Base-by-base conservation (phyloP, 2,329 filamentous ascomycete genomes). In the Arthrobotrys entomopaga region DNA sequence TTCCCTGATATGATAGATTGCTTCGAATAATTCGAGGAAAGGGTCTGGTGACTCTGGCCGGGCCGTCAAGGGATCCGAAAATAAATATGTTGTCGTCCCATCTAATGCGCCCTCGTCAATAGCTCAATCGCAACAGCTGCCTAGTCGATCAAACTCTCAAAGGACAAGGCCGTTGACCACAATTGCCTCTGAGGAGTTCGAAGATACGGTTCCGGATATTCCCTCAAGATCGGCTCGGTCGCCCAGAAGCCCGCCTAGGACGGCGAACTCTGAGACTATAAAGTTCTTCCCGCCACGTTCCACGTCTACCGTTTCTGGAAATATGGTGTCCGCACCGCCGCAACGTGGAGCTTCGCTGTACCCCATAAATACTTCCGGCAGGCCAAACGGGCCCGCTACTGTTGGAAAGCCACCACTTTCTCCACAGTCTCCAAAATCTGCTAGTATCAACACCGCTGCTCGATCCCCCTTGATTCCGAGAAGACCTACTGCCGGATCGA, bases 231-330 rank as follows among this genome's bases (percentile, higher is more conserved):
- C 42, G 34, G 19, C 61, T 40, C 54, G 54, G 11, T 54, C 52
- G 26, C 29, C 52, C 52, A 40, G 63, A 34, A 69, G 42, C 56
- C 43, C 48, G 19, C 43, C 58, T n/a, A 63, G 43, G 26, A n/a
- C 65, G 13, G 53, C 61, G 46, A 65, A 65, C 61, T 2, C 61
- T 15, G 61, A 73, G 4, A 73, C 42, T 50, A 66, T 73, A 65
- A 73, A 61, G 54, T 61, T 73, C 29, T 73, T 73, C 56, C 69
- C 69, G 11, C 69, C 69, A 65, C 69, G 69, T 56, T 65, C 69
- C 34, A 65, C 60, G 53, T 73, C 69, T 50, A 57, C 65, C 40
- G 42, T 5, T 57, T 66, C 69, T 5, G 69, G 69, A 66, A 61
- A 7, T n/a, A 73, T 66, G 61, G 24, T 42, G 22, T 56, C 57